phyloP scores from a whole-genome alignment of 177 flowering plant genomes.

The Tripterygium wilfordii region DNA sequence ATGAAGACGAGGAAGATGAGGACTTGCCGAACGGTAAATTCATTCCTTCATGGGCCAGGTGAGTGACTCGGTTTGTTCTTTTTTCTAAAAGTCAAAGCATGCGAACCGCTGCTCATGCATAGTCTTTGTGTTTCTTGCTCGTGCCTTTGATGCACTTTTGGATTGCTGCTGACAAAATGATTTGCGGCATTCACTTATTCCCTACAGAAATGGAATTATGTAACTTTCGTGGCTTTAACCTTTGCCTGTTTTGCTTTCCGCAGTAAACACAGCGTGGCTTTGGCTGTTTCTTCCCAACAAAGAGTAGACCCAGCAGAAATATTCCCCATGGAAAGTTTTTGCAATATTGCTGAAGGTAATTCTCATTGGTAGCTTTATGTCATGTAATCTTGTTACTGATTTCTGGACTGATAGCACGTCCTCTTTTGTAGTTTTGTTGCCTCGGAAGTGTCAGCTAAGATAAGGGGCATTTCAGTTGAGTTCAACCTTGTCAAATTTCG shows the following conservation, averaged over 20 bases:
- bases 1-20: conserved; percentile 71
- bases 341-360: conserved; percentile 60
- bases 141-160: too few species aligned
- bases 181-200: background rate
- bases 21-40: conserved; percentile 40
- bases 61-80: conserved; percentile 5
- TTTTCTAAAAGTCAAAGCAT: background rate
- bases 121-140: too few species aligned
- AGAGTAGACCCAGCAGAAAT: conserved; percentile 41
- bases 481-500: background rate
- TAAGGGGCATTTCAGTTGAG: background rate
- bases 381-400: background rate
- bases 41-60: conserved; percentile 93
- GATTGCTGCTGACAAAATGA: too few species aligned
- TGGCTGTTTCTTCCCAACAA: conserved; percentile 36
- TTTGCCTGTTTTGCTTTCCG: conserved; percentile 15
- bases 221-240: background rate
- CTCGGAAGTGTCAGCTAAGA: conserved; percentile 23
- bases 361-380: background rate
- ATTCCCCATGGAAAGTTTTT: conserved; percentile 49
- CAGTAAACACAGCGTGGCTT: conserved; percentile 52
- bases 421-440: conserved; percentile 32
- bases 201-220: background rate
- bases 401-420: background rate
- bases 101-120: too few species aligned